phyloP scores from a whole-genome alignment of 352 stramenopile genomes.

The Phytopythium ostracodes region DNA sequence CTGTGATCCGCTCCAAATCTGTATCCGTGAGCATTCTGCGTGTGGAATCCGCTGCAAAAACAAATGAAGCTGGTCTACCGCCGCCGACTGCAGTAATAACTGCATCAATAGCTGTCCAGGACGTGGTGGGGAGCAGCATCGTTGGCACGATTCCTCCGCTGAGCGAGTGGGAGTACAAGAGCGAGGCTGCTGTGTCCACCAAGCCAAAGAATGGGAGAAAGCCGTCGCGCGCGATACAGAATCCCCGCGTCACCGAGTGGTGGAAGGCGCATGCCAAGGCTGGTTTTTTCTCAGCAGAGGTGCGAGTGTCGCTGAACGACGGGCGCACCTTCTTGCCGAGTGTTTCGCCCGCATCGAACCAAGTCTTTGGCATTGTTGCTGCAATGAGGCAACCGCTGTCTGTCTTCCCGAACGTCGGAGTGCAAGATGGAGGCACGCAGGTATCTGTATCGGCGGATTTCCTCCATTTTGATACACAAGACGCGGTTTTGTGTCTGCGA shows the following conservation, averaged over 20 bases:
- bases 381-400: constrained; percentile 26
- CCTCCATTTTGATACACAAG: constrained; percentile 57
- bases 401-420: constrained; percentile 33
- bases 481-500: constrained; percentile 39
- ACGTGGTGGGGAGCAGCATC: constrained; percentile 20
- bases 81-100: constrained; percentile 8
- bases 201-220: constrained; percentile 10
- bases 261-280: constrained; percentile 29
- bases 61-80: background rate
- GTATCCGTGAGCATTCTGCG: constrained; percentile 16
- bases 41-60: background rate
- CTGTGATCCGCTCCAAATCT: constrained; percentile 6
- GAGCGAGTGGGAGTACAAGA: constrained; percentile 29
- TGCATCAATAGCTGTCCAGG: constrained; percentile 17
- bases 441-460: constrained; percentile 44
- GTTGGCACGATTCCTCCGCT: constrained; percentile 36
- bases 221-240: constrained; percentile 13
- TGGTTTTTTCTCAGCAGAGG: constrained; percentile 20
- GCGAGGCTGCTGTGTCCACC: constrained; percentile 4
- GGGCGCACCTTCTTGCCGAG: constrained; percentile 28
- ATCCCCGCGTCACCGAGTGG: constrained; percentile 17
- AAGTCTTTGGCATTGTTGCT: constrained; percentile 25
- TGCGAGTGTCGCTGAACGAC: constrained; percentile 52
- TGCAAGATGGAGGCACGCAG: constrained; percentile 38
- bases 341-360: constrained; percentile 6